phyloP scores from a whole-genome alignment of 2,329 filamentous ascomycete species.

The Colletotrichum acutatum region DNA sequence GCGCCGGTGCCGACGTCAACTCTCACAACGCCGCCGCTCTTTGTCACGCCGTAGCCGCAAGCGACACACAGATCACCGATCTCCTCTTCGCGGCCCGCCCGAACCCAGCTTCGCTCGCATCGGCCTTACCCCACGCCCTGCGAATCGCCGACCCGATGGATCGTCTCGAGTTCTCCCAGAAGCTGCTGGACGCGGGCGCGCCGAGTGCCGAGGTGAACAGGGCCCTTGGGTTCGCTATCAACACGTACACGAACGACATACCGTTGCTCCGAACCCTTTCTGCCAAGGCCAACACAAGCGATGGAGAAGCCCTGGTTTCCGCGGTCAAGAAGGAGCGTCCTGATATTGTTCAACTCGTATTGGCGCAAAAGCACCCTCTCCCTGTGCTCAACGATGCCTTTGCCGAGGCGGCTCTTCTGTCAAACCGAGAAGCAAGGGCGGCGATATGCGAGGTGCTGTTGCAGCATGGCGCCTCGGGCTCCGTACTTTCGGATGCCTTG shows the following conservation, averaged over 20 bases:
- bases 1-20: constrained; percentile 66
- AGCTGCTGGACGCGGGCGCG: constrained; percentile 61
- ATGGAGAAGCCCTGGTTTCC: constrained; percentile 59
- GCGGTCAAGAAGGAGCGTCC: constrained; percentile 58
- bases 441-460: constrained; percentile 58
- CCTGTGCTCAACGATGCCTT: constrained; percentile 55
- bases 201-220: constrained; percentile 59
- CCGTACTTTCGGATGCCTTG: constrained; percentile 60
- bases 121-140: constrained; percentile 63
- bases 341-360: constrained; percentile 58
- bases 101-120: constrained; percentile 55
- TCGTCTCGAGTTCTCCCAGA: constrained; percentile 61
- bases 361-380: constrained; percentile 50
- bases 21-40: constrained; percentile 62
- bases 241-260: constrained; percentile 58
- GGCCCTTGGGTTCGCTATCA: constrained; percentile 63
- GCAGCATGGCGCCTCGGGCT: constrained; percentile 55
- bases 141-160: constrained; percentile 62
- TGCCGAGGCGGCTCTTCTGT: constrained; percentile 53
- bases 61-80: constrained; percentile 58
- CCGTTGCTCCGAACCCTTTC: constrained; percentile 59
- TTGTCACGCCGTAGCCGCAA: constrained; percentile 59
- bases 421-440: constrained; percentile 52
- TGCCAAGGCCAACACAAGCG: constrained; percentile 58
- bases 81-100: constrained; percentile 57